Conservation (phyloP, 2,329 filamentous ascomycete species). For the Colletotrichum godetiae region DNA sequence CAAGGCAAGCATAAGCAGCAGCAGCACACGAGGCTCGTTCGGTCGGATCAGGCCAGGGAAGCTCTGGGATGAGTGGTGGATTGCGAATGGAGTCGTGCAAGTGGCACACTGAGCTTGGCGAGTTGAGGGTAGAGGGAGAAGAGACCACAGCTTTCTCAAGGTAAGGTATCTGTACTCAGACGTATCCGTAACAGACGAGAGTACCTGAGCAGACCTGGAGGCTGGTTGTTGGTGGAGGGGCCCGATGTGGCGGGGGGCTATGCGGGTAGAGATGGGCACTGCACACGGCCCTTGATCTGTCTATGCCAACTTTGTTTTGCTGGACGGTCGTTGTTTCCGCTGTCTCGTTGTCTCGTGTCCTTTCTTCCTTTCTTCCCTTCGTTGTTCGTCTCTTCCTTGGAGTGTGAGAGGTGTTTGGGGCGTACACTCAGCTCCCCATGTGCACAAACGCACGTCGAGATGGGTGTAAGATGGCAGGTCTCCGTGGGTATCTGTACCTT, state of each 20-base stretch:
- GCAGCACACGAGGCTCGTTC: conserved; percentile 9
- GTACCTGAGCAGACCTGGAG: too few species aligned
- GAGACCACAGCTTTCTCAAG: neutral
- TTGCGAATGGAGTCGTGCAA: conserved; percentile 31
- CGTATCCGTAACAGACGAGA: too few species aligned
- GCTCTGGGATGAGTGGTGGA: conserved; percentile 17
- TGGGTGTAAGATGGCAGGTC: neutral
- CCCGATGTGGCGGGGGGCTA: conserved; percentile 14
- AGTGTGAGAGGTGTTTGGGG: neutral
- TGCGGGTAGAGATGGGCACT: neutral
- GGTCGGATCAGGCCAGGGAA: conserved; percentile 24
- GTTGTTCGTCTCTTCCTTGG: neutral
- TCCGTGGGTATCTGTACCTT: neutral
- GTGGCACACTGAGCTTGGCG: conserved; percentile 26
- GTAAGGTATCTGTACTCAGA: neutral
- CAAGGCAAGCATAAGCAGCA: conserved; percentile 23
- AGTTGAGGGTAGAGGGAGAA: conserved; percentile 11
- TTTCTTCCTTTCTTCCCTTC: neutral
- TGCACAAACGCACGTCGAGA: conserved; percentile 1
- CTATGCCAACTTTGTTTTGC: neutral
- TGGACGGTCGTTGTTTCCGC: neutral
- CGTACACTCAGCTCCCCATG: conserved; percentile 18
- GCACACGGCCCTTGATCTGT: conserved; percentile 15
- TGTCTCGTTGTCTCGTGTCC: conserved; percentile 1
- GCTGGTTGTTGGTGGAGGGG: conserved; percentile 7